These are phyloP conservation scores for Reticulascus tulasneorum DNA, from an alignment of 2,329 filamentous ascomycete genomes.

Conservation along the genomic window DNA sequence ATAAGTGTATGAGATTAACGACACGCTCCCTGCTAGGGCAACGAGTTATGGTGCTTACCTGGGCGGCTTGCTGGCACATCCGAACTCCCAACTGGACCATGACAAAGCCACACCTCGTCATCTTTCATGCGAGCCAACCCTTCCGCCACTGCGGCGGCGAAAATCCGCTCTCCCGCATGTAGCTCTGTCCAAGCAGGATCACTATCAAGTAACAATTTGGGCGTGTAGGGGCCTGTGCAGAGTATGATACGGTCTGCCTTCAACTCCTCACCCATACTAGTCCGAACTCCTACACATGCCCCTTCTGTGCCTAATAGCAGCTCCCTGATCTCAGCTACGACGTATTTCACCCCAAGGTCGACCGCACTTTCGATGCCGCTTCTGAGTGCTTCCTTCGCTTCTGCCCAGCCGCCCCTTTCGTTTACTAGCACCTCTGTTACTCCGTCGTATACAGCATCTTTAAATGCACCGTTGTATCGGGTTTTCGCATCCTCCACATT, in stretches of 20 bases:
- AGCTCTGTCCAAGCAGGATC: constrained; percentile 39
- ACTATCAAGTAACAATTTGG: constrained; percentile 39
- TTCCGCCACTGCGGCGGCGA: constrained; percentile 49
- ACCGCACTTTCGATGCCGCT: constrained; percentile 43
- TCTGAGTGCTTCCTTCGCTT: constrained; percentile 46
- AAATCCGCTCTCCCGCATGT: constrained; percentile 40
- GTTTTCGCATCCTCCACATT: constrained; percentile 43
- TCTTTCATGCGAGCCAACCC: constrained; percentile 37
- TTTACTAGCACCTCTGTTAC: constrained; percentile 52
- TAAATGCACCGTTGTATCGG: constrained; percentile 47
- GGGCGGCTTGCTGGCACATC: no score
- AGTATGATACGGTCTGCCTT: constrained; percentile 46
- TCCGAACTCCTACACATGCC: constrained; percentile 44
- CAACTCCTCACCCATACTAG: constrained; percentile 37
- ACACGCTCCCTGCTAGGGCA: not conserved
- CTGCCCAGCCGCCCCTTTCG: constrained; percentile 52
- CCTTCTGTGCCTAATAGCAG: constrained; percentile 36
- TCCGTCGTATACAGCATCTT: constrained; percentile 47
- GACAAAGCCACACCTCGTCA: constrained; percentile 31
- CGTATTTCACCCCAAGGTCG: constrained; percentile 47
- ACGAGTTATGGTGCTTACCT: no score
- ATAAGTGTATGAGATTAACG: no score
- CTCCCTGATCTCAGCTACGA: constrained; percentile 38
- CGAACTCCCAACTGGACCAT: constrained; percentile 36
- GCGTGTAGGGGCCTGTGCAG: constrained; percentile 47